phyloP scores from a whole-genome alignment of 2,329 filamentous ascomycete species.

The Alternaria arborescens region DNA sequence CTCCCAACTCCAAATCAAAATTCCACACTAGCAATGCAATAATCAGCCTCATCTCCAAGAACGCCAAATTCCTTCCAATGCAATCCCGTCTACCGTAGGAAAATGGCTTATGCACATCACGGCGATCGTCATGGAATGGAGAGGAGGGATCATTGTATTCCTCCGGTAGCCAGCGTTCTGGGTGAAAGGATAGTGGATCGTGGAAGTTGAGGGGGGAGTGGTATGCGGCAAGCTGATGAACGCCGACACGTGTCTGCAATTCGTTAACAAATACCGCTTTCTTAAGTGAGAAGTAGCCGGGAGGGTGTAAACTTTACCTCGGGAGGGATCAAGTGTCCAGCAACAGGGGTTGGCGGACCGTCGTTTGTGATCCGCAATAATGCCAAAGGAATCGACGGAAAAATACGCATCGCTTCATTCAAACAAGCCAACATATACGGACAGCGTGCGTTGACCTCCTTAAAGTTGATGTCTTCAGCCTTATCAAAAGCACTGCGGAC shows the following conservation, averaged over 20 bases:
- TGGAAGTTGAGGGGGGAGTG: neutral
- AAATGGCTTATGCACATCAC: neutral
- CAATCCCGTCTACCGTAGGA: neutral
- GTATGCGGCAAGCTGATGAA: neutral
- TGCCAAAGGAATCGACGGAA: neutral
- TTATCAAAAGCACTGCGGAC: neutral
- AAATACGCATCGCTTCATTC: neutral
- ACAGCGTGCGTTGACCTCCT: neutral
- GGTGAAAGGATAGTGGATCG: neutral
- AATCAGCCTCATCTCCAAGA: neutral
- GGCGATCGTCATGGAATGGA: neutral
- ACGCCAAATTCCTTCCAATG: neutral
- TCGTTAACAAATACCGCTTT: neutral
- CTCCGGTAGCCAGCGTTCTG: neutral
- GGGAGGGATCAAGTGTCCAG: neutral
- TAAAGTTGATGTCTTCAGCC: neutral
- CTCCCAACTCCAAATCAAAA: neutral
- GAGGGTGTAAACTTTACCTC: neutral
- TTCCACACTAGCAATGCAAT: neutral
- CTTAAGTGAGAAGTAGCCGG: neutral
- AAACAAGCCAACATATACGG: neutral
- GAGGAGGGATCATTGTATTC: neutral
- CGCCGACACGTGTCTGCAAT: neutral
- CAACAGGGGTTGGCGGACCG: neutral
- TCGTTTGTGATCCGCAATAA: neutral